Conservation (phyloP, 148 eudicot species). For the Drosera capensis region DNA sequence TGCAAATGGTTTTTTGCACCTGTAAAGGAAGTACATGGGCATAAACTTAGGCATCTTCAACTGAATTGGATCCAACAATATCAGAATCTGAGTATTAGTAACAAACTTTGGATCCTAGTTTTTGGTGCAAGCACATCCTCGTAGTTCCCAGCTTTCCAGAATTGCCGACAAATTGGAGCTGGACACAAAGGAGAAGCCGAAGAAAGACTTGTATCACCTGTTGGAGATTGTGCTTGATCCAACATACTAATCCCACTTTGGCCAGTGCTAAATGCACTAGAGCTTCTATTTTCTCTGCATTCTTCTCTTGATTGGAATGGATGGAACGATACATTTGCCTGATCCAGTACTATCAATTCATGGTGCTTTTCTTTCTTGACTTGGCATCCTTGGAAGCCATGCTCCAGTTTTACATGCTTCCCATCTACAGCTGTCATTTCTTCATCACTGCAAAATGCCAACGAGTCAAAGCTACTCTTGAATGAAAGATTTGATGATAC, state of each 20-base stretch:
- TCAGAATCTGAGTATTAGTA: constrained; percentile 3
- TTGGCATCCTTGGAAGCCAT: constrained; percentile 9
- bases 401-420: constrained; percentile 31
- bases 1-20: constrained; percentile 40
- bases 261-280: constrained; percentile 16
- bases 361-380: constrained; percentile 13
- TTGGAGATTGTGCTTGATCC: constrained; percentile 25
- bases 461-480: too few relatives aligned
- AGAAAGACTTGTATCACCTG: constrained; percentile 36
- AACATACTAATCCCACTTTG: constrained; percentile 24
- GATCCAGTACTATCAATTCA: constrained; percentile 11
- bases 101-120: constrained; percentile 39
- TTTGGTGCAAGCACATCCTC: constrained; percentile 26
- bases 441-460: too few relatives aligned
- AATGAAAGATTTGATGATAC: too few relatives aligned
- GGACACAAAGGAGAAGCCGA: constrained; percentile 40
- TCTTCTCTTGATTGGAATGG: constrained; percentile 23
- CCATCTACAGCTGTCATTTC: constrained; percentile 20
- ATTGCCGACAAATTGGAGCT: constrained; percentile 82
- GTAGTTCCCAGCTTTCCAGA: constrained; percentile 89
- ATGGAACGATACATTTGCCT: constrained; percentile 10
- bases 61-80: too few relatives aligned
- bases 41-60: constrained; percentile 5
- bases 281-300: constrained; percentile 19
- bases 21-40: constrained; percentile 11